Evolutionary conservation across 2,329 filamentous ascomycete species (phyloP).

Genomic region (Xylariales sp.): DNA sequence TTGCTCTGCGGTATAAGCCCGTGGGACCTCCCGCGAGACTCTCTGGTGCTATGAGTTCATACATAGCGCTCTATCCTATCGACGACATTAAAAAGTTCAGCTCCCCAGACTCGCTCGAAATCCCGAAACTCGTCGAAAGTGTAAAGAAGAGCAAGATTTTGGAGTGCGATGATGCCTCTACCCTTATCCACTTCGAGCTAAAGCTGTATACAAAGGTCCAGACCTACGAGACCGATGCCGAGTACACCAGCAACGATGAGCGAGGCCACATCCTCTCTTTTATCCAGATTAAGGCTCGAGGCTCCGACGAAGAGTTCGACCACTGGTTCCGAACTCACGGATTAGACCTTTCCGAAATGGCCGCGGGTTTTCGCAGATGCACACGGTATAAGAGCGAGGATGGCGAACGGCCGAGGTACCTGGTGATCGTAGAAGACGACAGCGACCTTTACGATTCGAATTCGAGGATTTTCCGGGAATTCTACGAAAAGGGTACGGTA

Average conservation of each 20-base stretch:
- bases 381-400: conserved; percentile 21
- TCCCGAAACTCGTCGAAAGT: neutral
- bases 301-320: conserved; percentile 17
- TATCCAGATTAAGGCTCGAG: conserved; percentile 20
- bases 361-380: conserved; percentile 17
- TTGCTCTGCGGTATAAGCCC: conserved; percentile 34
- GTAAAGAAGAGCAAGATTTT: conserved; percentile 18
- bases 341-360: conserved; percentile 10
- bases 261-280: conserved; percentile 6
- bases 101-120: neutral
- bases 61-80: conserved; percentile 30
- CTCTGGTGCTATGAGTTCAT: neutral
- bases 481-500: neutral
- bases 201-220: conserved; percentile 24
- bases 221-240: conserved; percentile 14
- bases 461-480: no score
- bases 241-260: neutral
- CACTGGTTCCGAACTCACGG: conserved; percentile 25
- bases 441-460: no score
- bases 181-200: conserved; percentile 23
- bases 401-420: conserved; percentile 18
- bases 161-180: conserved; percentile 14
- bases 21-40: neutral
- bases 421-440: conserved; percentile 24
- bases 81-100: conserved; percentile 13